Conservation (phyloP, 2,329 filamentous ascomycete species). For the Aspergillus hortae region DNA sequence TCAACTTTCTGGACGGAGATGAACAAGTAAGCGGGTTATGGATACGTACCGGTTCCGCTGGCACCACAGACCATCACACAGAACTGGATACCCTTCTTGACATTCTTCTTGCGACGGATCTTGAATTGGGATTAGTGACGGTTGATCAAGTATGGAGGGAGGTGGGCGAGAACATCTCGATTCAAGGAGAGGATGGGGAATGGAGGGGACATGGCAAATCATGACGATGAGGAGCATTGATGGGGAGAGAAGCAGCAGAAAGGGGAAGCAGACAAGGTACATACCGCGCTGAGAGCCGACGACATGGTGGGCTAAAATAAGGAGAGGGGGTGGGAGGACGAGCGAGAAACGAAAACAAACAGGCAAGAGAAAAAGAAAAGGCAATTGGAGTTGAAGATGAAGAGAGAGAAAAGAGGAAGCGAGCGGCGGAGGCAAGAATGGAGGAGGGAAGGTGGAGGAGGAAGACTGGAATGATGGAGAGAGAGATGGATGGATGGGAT, state of each 20-base stretch:
- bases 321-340: conserved; percentile 17
- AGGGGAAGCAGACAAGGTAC: conserved; percentile 29
- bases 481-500: conserved; percentile 3
- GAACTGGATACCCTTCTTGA: conserved; percentile 99
- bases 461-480: conserved; percentile 6
- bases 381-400: conserved; percentile 10
- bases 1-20: conserved; percentile 12
- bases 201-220: neutral
- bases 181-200: neutral
- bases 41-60: conserved; percentile 82
- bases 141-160: neutral
- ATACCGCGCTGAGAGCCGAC: conserved; percentile 53
- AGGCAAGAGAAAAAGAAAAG: conserved; percentile 5
- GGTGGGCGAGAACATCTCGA: neutral
- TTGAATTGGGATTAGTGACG: conserved; percentile 61
- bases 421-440: conserved; percentile 12
- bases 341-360: conserved; percentile 17
- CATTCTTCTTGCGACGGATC: conserved; percentile 99
- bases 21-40: conserved; percentile 1
- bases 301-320: conserved; percentile 45
- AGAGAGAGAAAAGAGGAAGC: conserved; percentile 17
- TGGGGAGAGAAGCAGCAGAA: conserved; percentile 16
- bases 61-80: conserved; percentile 99
- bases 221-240: conserved; percentile 3
- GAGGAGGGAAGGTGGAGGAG: conserved; percentile 12